Evolutionary conservation across 1,139 yeast genomes (phyloP).

Genomic region (Maudiozyma humilis): DNA sequence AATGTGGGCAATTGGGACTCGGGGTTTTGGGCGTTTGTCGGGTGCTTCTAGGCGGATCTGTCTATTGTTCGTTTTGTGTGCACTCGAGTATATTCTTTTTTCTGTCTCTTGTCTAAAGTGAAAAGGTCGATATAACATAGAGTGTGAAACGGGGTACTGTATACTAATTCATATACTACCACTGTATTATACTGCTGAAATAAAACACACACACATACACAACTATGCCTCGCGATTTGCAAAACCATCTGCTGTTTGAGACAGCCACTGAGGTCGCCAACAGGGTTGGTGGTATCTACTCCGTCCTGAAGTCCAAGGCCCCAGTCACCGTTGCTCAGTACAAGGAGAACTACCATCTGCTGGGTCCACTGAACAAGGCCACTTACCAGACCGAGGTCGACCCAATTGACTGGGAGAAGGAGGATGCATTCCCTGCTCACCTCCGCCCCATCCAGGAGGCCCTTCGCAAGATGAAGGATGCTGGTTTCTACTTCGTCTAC

Average conservation of each 20-base stretch:
- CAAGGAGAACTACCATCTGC: conserved; percentile 72
- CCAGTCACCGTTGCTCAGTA: conserved; percentile 94
- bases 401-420: conserved; percentile 58
- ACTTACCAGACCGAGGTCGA: conserved; percentile 92
- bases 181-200: background rate
- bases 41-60: no score
- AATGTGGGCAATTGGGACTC: no score
- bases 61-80: no score
- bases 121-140: no score
- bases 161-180: no score
- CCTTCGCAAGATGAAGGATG: conserved; percentile 53
- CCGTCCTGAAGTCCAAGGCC: conserved; percentile 92
- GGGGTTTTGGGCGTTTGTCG: no score
- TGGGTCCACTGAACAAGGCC: conserved; percentile 78
- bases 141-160: no score
- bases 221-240: conserved; percentile 62
- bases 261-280: conserved; percentile 97
- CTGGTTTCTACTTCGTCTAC: conserved; percentile 78
- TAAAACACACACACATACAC: background rate
- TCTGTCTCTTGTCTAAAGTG: no score
- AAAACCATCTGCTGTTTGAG: conserved; percentile 82
- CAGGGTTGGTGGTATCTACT: conserved; percentile 95
- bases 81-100: no score
- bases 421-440: conserved; percentile 41
- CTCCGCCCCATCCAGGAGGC: conserved; percentile 27